Percentiles rank a stretch among this genome's conserved stretches.
These are phyloP conservation scores for Penicillium samsonianum DNA, from an alignment of 495 filamentous ascomycete genomes.

Conservation along the genomic window DNA sequence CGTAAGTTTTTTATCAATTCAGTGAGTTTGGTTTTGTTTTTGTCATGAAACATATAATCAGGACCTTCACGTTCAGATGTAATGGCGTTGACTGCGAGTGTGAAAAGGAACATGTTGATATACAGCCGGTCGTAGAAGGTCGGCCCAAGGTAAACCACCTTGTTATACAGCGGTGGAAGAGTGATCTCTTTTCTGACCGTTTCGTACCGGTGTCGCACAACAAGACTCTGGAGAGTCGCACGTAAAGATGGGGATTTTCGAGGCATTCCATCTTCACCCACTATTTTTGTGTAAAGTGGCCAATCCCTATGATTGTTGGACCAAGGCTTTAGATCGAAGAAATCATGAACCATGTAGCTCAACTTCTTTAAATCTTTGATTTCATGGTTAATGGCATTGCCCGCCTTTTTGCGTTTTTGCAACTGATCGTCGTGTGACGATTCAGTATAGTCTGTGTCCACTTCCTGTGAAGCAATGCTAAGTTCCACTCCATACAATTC, in stretches of 20 bases:
- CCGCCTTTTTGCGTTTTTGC: constrained; percentile 41
- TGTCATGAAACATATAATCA: constrained; percentile 86
- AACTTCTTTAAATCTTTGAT: constrained; percentile 73
- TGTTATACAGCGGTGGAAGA: constrained; percentile 71
- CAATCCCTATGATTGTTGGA: constrained; percentile 63
- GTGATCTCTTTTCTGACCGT: constrained; percentile 64
- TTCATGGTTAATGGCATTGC: constrained; percentile 53
- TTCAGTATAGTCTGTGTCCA: constrained; percentile 39
- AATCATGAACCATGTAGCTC: constrained; percentile 67
- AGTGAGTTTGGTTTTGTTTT: constrained; percentile 60
- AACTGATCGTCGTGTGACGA: constrained; percentile 30
- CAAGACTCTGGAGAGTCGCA: constrained; percentile 69
- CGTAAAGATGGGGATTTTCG: constrained; percentile 64
- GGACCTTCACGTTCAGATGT: constrained; percentile 81
- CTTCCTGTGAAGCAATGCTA: constrained; percentile 55
- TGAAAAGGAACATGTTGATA: constrained; percentile 80
- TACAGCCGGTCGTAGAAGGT: constrained; percentile 81
- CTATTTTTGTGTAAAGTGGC: constrained; percentile 72
- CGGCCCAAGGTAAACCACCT: constrained; percentile 72
- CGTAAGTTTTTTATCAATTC: constrained; percentile 75
- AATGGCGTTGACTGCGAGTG: constrained; percentile 80
- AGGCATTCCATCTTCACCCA: constrained; percentile 52
- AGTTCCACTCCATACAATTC: constrained; percentile 79
- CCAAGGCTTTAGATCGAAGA: constrained; percentile 80
- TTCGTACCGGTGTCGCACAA: constrained; percentile 75